phyloP scores from a whole-genome alignment of 2,329 filamentous ascomycete genomes.

The Trichoderma citrinoviride region DNA sequence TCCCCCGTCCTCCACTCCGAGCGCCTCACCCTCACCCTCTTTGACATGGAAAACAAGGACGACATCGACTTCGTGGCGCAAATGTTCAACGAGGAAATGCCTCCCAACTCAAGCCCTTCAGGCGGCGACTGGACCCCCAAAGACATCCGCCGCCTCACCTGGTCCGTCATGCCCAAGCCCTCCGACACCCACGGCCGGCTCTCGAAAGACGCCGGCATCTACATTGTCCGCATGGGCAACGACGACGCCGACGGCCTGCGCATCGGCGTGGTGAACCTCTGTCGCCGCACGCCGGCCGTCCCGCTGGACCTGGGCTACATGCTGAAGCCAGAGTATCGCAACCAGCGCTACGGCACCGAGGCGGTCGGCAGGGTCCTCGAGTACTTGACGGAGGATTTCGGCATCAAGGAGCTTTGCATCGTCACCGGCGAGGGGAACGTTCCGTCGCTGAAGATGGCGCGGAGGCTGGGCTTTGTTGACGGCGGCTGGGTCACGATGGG shows the following conservation, averaged over 20 bases:
- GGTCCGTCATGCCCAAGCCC: background rate
- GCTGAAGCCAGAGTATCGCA: background rate
- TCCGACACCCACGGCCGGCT: background rate
- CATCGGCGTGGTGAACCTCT: background rate
- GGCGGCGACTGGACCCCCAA: background rate
- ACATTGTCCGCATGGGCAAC: background rate
- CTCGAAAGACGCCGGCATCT: background rate
- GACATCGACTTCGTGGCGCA: background rate
- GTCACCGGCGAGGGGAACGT: background rate
- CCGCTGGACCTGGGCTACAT: background rate
- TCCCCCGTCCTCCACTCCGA: background rate
- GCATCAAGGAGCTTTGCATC: background rate
- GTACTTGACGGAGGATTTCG: background rate
- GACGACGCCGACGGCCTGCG: background rate
- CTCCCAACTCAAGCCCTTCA: background rate
- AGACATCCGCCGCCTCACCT: background rate
- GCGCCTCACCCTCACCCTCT: background rate
- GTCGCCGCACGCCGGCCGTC: background rate
- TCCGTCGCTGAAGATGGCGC: background rate
- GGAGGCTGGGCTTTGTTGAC: background rate
- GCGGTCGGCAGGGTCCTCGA: background rate
- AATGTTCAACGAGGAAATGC: background rate
- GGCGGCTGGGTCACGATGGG: background rate
- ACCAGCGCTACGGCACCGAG: background rate
- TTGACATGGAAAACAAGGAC: background rate